phyloP scores from a whole-genome alignment of 306 rosid species.

The Glycine soja region DNA sequence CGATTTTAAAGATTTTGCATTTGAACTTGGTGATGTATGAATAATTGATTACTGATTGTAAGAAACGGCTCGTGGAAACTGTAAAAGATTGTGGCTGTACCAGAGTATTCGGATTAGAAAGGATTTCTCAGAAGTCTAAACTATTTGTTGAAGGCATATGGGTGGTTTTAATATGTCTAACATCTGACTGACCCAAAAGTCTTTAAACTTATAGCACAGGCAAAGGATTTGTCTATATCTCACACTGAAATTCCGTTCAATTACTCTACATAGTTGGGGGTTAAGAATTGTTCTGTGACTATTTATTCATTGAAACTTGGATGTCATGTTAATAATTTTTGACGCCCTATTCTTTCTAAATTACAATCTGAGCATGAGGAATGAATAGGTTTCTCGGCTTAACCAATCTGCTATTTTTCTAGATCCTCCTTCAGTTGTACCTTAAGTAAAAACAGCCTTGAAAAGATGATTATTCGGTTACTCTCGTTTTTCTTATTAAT shows the following conservation, averaged over 20 bases:
- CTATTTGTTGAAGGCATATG: slow-evolving; percentile 13
- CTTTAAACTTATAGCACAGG: not conserved
- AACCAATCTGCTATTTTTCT: not conserved
- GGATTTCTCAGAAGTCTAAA: not conserved
- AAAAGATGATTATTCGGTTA: not conserved
- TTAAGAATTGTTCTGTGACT: slow-evolving; percentile 3
- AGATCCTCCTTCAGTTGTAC: not conserved
- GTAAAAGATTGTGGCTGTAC: slow-evolving; percentile 21
- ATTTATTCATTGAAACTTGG: not conserved
- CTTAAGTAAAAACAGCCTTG: not conserved
- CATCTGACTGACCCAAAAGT: not conserved
- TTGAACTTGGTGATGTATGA: slow-evolving; percentile 34
- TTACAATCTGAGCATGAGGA: not conserved
- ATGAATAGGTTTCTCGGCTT: not conserved
- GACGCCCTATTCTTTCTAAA: not conserved
- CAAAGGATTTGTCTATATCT: slow-evolving; percentile 19
- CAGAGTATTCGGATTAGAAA: not conserved
- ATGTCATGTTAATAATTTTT: not conserved
- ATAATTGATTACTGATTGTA: slow-evolving; percentile 42
- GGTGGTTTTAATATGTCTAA: slow-evolving; percentile 7
- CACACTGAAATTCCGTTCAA: not conserved
- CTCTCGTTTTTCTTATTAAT: not conserved
- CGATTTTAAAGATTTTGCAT: slow-evolving; percentile 32
- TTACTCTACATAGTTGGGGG: slow-evolving; percentile 1
- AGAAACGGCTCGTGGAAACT: slow-evolving; percentile 32